These are phyloP conservation scores for Aspergillus carlsbadensis DNA, from an alignment of 495 filamentous ascomycete species.

Conservation along the genomic window DNA sequence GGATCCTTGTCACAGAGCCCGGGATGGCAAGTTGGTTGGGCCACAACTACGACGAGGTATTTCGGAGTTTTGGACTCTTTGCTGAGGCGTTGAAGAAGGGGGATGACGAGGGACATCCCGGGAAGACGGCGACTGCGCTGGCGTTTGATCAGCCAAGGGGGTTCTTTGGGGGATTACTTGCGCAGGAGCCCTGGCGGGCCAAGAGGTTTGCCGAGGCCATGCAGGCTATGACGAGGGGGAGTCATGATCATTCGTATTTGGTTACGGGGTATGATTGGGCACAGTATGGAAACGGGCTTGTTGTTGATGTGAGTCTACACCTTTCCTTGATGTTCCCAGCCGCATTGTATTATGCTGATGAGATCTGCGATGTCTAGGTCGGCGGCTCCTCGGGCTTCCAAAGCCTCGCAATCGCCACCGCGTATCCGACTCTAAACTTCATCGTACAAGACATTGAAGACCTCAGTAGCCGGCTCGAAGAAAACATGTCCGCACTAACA, in stretches of 20 bases:
- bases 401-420: not conserved
- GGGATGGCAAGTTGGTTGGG: not conserved
- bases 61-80: not conserved
- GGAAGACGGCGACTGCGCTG: not conserved
- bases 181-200: not conserved
- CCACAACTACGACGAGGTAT: constrained; percentile 9
- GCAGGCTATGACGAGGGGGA: constrained; percentile 2
- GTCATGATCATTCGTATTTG: not conserved
- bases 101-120: not conserved
- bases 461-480: not conserved
- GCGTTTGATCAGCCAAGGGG: constrained; percentile 2
- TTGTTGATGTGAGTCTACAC: constrained; percentile 6
- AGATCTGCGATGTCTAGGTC: too few relatives aligned
- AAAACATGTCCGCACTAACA: not conserved
- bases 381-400: constrained; percentile 4
- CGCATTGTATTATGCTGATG: too few relatives aligned
- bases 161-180: not conserved
- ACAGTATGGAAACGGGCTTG: not conserved
- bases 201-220: not conserved
- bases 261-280: constrained; percentile 2
- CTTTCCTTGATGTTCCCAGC: too few relatives aligned
- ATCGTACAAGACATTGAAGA: constrained; percentile 6
- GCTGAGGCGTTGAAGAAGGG: not conserved
- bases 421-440: not conserved
- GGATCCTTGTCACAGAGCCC: not conserved